These are phyloP conservation scores for Saccharum officinarum DNA, from an alignment of 176 grass and related monocot species.

Conservation along the genomic window DNA sequence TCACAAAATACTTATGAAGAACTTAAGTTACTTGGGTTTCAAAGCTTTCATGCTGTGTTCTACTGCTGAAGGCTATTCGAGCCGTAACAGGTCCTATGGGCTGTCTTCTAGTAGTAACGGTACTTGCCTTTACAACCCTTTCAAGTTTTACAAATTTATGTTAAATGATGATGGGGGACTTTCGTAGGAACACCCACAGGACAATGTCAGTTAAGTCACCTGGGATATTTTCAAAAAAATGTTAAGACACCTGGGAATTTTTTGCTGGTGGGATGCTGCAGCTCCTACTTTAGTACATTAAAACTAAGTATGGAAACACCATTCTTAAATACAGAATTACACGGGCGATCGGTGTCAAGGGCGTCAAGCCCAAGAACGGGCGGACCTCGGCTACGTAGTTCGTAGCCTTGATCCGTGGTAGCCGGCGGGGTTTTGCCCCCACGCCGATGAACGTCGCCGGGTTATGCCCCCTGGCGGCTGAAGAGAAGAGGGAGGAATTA, in stretches of 20 bases:
- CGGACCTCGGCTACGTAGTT: too few species aligned
- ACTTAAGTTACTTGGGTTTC: background rate
- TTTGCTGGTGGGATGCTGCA: background rate
- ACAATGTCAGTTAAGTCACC: background rate
- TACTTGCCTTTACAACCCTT: slow-evolving; percentile 30
- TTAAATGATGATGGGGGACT: background rate
- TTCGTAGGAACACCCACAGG: slow-evolving; percentile 8
- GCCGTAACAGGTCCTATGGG: slow-evolving; percentile 91
- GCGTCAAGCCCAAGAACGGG: too few species aligned
- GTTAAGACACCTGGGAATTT: background rate
- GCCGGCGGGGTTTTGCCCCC: too few species aligned
- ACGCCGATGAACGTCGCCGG: too few species aligned
- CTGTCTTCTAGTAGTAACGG: slow-evolving; percentile 96
- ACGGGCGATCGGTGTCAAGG: slow-evolving; percentile 48
- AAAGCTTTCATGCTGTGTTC: background rate
- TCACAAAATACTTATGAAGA: background rate
- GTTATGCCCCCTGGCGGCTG: too few species aligned
- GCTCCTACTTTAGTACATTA: background rate
- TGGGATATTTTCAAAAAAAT: background rate
- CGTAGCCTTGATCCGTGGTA: too few species aligned
- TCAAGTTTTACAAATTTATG: background rate
- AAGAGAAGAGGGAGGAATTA: too few species aligned
- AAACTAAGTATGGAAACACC: slow-evolving; percentile 1
- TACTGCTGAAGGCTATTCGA: slow-evolving; percentile 77
- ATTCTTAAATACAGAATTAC: slow-evolving; percentile 78